Conservation (phyloP, 75 land plant species). For the Picea glauca region DNA sequence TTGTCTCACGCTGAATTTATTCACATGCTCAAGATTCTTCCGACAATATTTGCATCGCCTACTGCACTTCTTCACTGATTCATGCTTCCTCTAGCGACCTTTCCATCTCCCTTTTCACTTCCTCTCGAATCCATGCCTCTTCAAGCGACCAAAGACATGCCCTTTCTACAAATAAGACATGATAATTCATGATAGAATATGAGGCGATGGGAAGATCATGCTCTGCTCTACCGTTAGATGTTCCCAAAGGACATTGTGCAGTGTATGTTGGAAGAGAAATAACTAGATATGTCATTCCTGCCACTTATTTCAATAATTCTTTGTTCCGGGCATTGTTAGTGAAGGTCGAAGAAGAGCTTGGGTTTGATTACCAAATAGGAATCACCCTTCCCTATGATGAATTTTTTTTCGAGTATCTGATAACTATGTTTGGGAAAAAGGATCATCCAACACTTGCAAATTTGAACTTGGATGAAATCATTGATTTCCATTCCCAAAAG, state of each 20-base stretch:
- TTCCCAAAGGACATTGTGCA: constrained; percentile 22
- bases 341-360: neutral
- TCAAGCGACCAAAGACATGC: neutral
- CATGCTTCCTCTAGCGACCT: too few relatives aligned
- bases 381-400: constrained; percentile 59
- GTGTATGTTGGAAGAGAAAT: constrained; percentile 23
- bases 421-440: constrained; percentile 18
- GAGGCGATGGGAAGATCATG: neutral
- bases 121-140: too few relatives aligned
- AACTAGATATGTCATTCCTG: too few relatives aligned
- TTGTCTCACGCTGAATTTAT: too few relatives aligned
- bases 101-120: too few relatives aligned
- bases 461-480: neutral
- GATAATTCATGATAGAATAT: neutral
- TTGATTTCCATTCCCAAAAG: neutral
- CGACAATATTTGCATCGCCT: too few relatives aligned
- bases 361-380: constrained; percentile 55
- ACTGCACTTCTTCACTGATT: too few relatives aligned
- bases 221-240: neutral
- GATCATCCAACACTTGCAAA: neutral
- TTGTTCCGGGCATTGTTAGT: too few relatives aligned
- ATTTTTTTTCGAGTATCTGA: constrained; percentile 29
- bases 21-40: too few relatives aligned
- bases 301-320: too few relatives aligned
- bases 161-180: neutral